Base-by-base conservation (phyloP, 495 filamentous ascomycete genomes). In the Xylaria flabelliformis region DNA sequence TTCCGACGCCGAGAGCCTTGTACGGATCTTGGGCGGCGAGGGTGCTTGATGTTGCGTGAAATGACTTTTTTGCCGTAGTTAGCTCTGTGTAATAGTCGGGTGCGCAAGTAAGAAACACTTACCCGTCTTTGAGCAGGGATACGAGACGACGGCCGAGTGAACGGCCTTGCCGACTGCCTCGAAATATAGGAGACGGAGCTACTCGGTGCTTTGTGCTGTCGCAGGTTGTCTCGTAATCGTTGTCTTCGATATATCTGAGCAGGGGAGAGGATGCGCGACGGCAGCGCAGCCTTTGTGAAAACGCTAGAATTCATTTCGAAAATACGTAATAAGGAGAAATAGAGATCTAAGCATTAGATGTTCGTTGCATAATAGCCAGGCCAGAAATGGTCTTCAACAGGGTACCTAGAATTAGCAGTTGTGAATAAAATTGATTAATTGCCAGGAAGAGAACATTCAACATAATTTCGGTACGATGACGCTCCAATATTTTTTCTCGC, bases 11-110 rank as follows among this genome's bases (percentile, higher is more conserved):
- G 46, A 99, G 90, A 41, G 91, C 83, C 67, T 88, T 88, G 80
- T 99, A 99, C 9, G 96, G 96, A 76, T 99, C 90, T 76, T 92
- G 88, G 7, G 84, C 77, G 4, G 92, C 90, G 56, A 87, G 80
- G 26, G 86, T 80, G 19, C 82, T 80, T 50, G 89, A 79, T 0
- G 92, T 93, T 13, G 92, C 85, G 81, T 97, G 94, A 81, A 99
- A 97, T 48, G 79, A 73, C 94, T 97, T 68, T 26, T 29, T 56
- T 62, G 62, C 17, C 41, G 50, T 46, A 44, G 55, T 78, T 74
- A 74, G 50, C 42, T 71, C 42, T 5, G 15, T 19, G 41, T 48
- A 48, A 24, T 19, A 29, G 9, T 36, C n/a, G 21, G 61, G 19
- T n/a, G 59, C 32, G 42, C 42, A 48, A 63, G 24, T 15, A n/a